Evolutionary conservation across 2,329 filamentous ascomycete genomes (phyloP), one percentile per base, ranked within the genome.

Genomic region (Microsporum ferrugineum): DNA sequence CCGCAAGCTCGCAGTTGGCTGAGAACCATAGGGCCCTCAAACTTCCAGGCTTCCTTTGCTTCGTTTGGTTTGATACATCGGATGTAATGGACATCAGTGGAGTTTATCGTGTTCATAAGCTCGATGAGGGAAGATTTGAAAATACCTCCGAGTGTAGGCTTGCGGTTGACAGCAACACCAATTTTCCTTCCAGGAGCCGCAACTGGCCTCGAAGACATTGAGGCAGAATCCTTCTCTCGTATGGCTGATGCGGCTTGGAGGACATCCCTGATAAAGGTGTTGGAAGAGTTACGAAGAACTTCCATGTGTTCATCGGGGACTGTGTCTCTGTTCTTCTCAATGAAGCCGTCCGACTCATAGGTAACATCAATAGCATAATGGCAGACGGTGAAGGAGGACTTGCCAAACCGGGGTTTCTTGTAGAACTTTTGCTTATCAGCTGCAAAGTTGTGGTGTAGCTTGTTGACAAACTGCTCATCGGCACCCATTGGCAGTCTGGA

Each of bases 1-100:
- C 94, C 94, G 77, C 94, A 99, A 76, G 94, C 94, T 75, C 95
- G 87, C 69, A 99, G 80, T 76, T 99, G 94, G 75, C 90, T 96
- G 63, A 99, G 82, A 67, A 99, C 94, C 94, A 99, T 99, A 2
- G 95, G 94, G 0, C 94, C 94, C 72, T 99, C 94, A 64, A 97
- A 99, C 69, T 95, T 92, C 94, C 94, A 99, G 0, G 94, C 85
- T 70, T 89, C 89, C 76, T 99, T 99, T 58, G 85, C 89, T 76
- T 99, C 94, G 72, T 99, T 99, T 36, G 94, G 94, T 78, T 99
- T 99, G 77, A 99, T 97, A 74, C 94, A 99, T 68, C 94, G 87
- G 71, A 99, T 99, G 76, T 99, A 99, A 76, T 99, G 94, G 23
- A 97, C 94, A 72, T 99, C 94, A 2, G 94, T 99, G 67, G 89